A percentile compares a stretch with the other conserved stretches of the same genome.
These are phyloP conservation scores for Eremochloa ophiuroides DNA, from an alignment of 176 grass and related monocot genomes.

Conservation along the genomic window DNA sequence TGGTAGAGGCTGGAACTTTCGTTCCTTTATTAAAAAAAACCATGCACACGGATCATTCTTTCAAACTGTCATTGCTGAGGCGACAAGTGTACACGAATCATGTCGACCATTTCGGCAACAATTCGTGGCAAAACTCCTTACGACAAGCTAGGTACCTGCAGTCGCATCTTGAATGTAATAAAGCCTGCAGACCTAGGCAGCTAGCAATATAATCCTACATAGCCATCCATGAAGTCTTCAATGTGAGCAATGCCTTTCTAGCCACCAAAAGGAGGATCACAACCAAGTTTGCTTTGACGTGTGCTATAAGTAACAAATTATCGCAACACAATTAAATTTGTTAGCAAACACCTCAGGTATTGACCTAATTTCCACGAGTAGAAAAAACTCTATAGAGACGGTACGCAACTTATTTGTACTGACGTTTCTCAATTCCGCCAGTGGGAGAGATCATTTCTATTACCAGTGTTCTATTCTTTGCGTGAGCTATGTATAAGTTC, in stretches of 20 bases:
- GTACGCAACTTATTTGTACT: too few relatives aligned
- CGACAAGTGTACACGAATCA: slow-evolving; percentile 22
- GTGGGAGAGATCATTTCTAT: too few relatives aligned
- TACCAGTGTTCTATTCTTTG: too few relatives aligned
- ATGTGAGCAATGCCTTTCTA: not conserved
- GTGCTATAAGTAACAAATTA: not conserved
- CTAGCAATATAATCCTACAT: not conserved
- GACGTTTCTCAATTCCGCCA: too few relatives aligned
- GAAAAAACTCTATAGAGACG: too few relatives aligned
- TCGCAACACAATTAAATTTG: not conserved
- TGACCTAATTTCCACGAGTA: too few relatives aligned
- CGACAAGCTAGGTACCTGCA: not conserved
- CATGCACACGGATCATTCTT: not conserved
- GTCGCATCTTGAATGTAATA: not conserved
- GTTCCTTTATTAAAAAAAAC: too few relatives aligned
- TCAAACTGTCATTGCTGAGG: slow-evolving; percentile 21
- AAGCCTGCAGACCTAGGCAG: not conserved
- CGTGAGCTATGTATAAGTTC: not conserved
- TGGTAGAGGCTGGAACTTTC: too few relatives aligned
- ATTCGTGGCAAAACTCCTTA: slow-evolving; percentile 18
- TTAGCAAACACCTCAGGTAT: not conserved
- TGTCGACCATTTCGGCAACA: slow-evolving; percentile 29
- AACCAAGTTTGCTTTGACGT: not conserved
- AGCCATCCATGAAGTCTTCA: not conserved
- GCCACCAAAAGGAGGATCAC: not conserved